Evolutionary conservation across 1,139 yeast genomes (phyloP).

Genomic region (Yamadazyma aaseri): DNA sequence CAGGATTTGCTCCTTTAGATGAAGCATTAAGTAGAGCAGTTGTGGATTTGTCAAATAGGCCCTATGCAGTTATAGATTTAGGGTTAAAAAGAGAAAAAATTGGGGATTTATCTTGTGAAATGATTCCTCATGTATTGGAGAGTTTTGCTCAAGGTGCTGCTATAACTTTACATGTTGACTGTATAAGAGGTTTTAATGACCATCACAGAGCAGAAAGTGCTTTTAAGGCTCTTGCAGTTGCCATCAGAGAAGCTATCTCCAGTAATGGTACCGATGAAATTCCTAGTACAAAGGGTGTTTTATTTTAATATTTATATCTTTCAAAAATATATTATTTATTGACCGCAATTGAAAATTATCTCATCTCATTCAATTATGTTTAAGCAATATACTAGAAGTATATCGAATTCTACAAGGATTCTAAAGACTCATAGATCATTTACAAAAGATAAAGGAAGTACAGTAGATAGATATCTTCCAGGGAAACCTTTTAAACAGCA

Average conservation of each 20-base stretch:
- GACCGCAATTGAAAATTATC: neutral
- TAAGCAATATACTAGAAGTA: conserved; percentile 4
- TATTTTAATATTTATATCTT: conserved; percentile 39
- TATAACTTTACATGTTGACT: conserved; percentile 90
- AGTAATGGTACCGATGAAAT: conserved; percentile 85
- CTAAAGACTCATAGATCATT: neutral
- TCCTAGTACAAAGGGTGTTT: conserved; percentile 95
- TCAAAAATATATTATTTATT: neutral
- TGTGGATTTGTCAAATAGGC: conserved; percentile 89
- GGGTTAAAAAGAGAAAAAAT: conserved; percentile 90
- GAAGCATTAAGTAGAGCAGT: conserved; percentile 95
- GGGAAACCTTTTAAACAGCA: conserved; percentile 9
- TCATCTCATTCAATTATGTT: conserved; percentile 4
- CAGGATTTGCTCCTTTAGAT: conserved; percentile 92
- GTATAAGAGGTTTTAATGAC: conserved; percentile 88
- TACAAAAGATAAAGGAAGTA: conserved; percentile 13
- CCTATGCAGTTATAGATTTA: conserved; percentile 84
- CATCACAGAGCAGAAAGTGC: conserved; percentile 97
- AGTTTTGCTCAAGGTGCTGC: conserved; percentile 92
- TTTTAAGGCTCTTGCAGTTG: conserved; percentile 92
- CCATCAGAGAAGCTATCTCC: conserved; percentile 81
- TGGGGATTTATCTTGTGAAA: conserved; percentile 89
- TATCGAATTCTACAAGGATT: conserved; percentile 10
- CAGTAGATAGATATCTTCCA: conserved; percentile 15
- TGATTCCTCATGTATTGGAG: conserved; percentile 95